Base-by-base conservation (phyloP, 805 yeast species). In the Schwanniomyces yamadae region DNA sequence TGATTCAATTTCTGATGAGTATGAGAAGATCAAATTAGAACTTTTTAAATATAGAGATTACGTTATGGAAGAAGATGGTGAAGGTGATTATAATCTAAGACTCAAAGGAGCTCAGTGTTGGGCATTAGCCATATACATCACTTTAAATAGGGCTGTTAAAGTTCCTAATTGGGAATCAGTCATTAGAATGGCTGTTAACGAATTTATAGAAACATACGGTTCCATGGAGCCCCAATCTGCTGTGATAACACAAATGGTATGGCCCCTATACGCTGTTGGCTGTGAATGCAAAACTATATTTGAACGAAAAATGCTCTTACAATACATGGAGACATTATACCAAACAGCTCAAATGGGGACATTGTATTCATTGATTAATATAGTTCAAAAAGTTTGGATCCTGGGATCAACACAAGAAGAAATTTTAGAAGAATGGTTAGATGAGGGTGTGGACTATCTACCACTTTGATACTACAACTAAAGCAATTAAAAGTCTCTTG, bases 211-310 rank as follows among this genome's bases (percentile, higher is more conserved):
- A 9, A 66, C 68, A 7, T 75, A 77, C 45, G 59, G 63, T 1
- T 55, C 74, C 0, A 58, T 77, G 67, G 67, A 72, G 12, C 52
- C 71, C 1, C 48, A 51, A 4, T 66, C 76, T 1, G 78, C 81
- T 1, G 54, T 69, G 13, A 71, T 73, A 4, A 75, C 80, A 4
- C 82, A 77, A 46, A 77, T 77, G 82, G 80, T 77, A 4, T 77
- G 82, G 82, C 82, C 82, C 0, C 60, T 77, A 2, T 75, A 71
- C 47, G 72, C 72, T 11, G 58, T 77, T 25, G 75, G 71, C 4
- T 60, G 78, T 33, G 69, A 67, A 39, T 68, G 77, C 35, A 46
- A 48, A 9, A 55, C 64, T 0, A 48, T 35, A 0, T 53, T 45
- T 10, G 73, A 71, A 31, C 47, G 68, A 33, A 28, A 37, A 1